These are phyloP conservation scores for Termitomyces sp. DNA, from an alignment of 768 basidiomycete genomes.

Conservation along the genomic window DNA sequence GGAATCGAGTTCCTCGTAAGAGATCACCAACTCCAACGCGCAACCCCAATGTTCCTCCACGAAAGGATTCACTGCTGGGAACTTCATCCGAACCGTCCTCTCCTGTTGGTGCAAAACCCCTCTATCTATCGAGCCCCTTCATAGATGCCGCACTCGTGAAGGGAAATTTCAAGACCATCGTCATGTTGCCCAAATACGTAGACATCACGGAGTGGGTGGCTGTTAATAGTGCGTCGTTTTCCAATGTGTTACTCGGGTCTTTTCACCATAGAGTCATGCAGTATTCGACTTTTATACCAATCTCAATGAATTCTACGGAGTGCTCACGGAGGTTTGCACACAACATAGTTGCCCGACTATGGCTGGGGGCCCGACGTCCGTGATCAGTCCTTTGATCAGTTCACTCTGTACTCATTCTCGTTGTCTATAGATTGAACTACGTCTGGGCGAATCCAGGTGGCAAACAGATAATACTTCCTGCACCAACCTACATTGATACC, in stretches of 20 bases:
- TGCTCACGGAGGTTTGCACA: slow-evolving; percentile 90
- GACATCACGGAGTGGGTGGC: slow-evolving; percentile 98
- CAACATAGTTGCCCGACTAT: slow-evolving; percentile 86
- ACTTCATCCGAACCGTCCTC: slow-evolving; percentile 34
- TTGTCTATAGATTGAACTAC: slow-evolving; percentile 69
- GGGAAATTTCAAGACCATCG: slow-evolving; percentile 98
- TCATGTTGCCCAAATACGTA: slow-evolving; percentile 91
- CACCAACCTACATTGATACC: slow-evolving; percentile 95
- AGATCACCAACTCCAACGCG: slow-evolving; percentile 30
- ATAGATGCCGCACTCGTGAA: slow-evolving; percentile 94
- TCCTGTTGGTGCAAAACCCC: slow-evolving; percentile 47
- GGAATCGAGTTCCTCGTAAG: slow-evolving; percentile 29
- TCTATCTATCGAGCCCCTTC: slow-evolving; percentile 93
- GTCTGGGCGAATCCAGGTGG: slow-evolving; percentile 92
- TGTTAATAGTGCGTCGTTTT: slow-evolving; percentile 66
- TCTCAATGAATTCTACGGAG: slow-evolving; percentile 94
- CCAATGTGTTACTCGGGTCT: neutral
- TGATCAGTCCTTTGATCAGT: neutral
- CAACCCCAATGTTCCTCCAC: slow-evolving; percentile 15
- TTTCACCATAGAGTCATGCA: slow-evolving; percentile 20
- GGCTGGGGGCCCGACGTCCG: slow-evolving; percentile 83
- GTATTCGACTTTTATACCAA: slow-evolving; percentile 98
- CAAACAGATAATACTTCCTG: slow-evolving; percentile 80
- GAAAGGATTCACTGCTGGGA: slow-evolving; percentile 23
- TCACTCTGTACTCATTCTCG: neutral